These are phyloP conservation scores for Piloderma croceum DNA, from an alignment of 768 basidiomycete genomes.

Conservation along the genomic window DNA sequence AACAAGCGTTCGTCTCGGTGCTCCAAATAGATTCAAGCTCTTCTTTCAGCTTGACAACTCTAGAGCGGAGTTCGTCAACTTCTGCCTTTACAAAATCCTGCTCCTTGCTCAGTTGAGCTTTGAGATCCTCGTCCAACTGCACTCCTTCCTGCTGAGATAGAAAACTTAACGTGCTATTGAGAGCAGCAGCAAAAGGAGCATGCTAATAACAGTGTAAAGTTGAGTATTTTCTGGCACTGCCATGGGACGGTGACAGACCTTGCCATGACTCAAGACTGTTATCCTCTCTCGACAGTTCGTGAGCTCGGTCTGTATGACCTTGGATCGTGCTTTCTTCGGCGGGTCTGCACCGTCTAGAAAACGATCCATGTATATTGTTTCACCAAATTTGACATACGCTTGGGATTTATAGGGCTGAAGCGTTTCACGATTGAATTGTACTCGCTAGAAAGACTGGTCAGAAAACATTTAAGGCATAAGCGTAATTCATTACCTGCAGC, in stretches of 20 bases:
- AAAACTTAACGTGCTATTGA: conserved; percentile 54
- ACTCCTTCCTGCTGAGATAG: conserved; percentile 43
- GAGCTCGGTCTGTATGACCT: conserved; percentile 63
- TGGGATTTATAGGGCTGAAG: conserved; percentile 94
- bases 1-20: conserved; percentile 59
- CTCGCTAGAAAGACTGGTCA: conserved; percentile 51
- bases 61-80: conserved; percentile 48
- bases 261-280: conserved; percentile 61
- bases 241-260: conserved; percentile 38
- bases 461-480: no score
- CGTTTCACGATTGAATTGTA: conserved; percentile 91
- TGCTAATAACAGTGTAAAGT: conserved; percentile 36
- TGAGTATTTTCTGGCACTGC: not conserved
- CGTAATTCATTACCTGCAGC: conserved; percentile 86
- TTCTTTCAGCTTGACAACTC: conserved; percentile 51
- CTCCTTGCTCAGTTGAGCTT: conserved; percentile 49
- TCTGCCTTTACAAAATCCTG: conserved; percentile 47
- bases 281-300: conserved; percentile 61
- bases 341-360: conserved; percentile 76
- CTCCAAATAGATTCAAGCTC: conserved; percentile 74
- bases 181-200: conserved; percentile 50
- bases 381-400: conserved; percentile 86
- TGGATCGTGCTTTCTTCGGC: conserved; percentile 65
- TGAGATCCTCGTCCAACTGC: conserved; percentile 47
- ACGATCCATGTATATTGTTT: conserved; percentile 85